Evolutionary conservation across 2,329 filamentous ascomycete species (phyloP).

Genomic region (Sphaerulina musiva): DNA sequence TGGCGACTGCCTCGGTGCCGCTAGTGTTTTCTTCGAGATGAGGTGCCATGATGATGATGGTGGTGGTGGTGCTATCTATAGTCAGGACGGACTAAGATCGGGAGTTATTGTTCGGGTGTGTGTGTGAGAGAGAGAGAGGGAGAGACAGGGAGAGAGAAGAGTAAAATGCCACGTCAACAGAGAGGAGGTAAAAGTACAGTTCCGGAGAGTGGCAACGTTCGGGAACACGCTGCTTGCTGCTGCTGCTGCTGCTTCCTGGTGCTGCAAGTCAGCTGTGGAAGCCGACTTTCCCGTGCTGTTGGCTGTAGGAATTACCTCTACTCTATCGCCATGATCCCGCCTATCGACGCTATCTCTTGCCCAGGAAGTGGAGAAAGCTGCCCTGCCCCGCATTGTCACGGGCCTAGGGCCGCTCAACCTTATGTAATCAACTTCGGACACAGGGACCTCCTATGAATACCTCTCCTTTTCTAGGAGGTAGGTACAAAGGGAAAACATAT

Average conservation of each 20-base stretch:
- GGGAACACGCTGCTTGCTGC: background rate
- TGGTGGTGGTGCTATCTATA: background rate
- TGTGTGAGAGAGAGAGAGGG: too few relatives aligned
- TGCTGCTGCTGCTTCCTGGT: background rate
- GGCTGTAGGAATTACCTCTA: too few relatives aligned
- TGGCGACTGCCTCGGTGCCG: slow-evolving; percentile 8
- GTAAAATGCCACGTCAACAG: background rate
- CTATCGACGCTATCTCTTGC: background rate
- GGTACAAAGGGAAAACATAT: too few relatives aligned
- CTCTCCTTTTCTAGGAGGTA: too few relatives aligned
- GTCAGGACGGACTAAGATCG: background rate
- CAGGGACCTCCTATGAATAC: too few relatives aligned
- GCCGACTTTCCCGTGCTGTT: too few relatives aligned
- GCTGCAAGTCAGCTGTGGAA: background rate
- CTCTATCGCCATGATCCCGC: background rate
- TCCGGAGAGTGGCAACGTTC: slow-evolving; percentile 4
- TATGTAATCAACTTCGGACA: too few relatives aligned
- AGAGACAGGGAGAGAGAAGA: background rate
- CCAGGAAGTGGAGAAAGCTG: background rate
- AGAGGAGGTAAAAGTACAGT: background rate
- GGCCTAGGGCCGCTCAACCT: background rate
- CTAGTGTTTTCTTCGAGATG: slow-evolving; percentile 26
- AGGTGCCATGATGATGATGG: slow-evolving; percentile 26
- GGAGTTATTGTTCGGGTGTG: background rate
- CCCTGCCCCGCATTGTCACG: slow-evolving; percentile 6